These are phyloP conservation scores for Raddia guianensis DNA, from an alignment of 176 grass and related monocot genomes.

Conservation along the genomic window DNA sequence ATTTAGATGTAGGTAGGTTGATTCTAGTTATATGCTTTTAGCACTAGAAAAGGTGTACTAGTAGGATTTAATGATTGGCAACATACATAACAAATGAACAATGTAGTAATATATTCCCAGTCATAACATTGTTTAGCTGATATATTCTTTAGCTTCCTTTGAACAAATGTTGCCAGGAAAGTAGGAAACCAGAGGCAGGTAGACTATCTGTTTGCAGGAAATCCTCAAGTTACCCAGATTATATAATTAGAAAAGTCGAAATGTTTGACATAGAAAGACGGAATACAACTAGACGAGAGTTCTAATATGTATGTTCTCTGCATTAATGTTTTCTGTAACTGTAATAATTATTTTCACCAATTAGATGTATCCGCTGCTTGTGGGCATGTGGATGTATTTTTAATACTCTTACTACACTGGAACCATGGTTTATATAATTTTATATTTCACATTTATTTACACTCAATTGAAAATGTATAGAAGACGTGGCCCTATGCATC, in stretches of 20 bases:
- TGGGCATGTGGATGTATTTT: neutral
- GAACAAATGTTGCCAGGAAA: neutral
- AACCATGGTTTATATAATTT: neutral
- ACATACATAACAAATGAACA: constrained; percentile 13
- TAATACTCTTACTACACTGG: neutral
- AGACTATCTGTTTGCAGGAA: neutral
- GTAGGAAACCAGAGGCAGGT: constrained; percentile 17
- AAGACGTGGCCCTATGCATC: constrained; percentile 4
- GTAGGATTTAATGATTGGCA: neutral
- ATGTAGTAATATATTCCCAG: constrained; percentile 1
- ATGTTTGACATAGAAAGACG: neutral
- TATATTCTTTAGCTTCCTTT: constrained; percentile 25
- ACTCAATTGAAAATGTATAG: constrained; percentile 12
- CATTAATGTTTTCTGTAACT: neutral
- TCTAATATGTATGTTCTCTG: neutral
- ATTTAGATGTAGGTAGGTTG: constrained; percentile 23
- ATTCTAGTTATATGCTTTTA: neutral
- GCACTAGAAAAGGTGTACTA: neutral
- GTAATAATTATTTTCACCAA: neutral
- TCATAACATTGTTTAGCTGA: neutral
- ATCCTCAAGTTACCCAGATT: neutral
- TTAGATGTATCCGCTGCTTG: neutral
- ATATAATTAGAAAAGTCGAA: neutral
- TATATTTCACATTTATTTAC: constrained; percentile 2
- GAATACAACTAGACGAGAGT: neutral